Conservation (phyloP, 1,284 basidiomycete species). For the Ganoderma sinense region DNA sequence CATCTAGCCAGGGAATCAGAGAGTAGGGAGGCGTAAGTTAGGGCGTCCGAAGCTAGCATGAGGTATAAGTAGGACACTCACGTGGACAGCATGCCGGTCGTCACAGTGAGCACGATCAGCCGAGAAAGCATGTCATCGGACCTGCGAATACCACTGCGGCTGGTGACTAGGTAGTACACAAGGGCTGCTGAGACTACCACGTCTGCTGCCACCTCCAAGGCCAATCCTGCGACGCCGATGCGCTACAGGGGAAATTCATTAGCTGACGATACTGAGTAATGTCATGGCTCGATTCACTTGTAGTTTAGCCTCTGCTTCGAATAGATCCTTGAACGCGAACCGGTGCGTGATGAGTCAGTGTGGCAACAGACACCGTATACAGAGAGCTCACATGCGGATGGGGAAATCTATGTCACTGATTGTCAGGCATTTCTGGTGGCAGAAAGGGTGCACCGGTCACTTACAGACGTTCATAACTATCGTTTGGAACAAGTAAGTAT, state of each 20-base stretch:
- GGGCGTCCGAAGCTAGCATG: background rate
- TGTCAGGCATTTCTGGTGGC: background rate
- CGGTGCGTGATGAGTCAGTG: background rate
- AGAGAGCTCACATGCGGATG: background rate
- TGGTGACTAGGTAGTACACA: background rate
- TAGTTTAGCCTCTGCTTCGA: background rate
- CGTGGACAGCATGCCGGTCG: background rate
- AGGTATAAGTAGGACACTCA: background rate
- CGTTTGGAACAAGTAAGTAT: background rate
- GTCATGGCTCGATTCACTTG: background rate
- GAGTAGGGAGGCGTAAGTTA: background rate
- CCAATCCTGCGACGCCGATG: background rate
- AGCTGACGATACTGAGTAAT: background rate
- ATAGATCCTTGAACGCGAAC: background rate
- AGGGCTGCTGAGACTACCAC: background rate
- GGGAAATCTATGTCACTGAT: background rate
- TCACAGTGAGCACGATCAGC: background rate
- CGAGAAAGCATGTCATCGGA: background rate
- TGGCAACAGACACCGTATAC: background rate
- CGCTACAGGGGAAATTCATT: background rate
- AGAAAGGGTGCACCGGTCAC: background rate
- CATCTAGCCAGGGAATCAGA: background rate
- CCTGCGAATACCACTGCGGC: background rate
- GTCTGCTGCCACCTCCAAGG: background rate
- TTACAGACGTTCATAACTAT: background rate